Evolutionary conservation across 208 protist species (phyloP).

Genomic region (Trypanosoma platydactyli): DNA sequence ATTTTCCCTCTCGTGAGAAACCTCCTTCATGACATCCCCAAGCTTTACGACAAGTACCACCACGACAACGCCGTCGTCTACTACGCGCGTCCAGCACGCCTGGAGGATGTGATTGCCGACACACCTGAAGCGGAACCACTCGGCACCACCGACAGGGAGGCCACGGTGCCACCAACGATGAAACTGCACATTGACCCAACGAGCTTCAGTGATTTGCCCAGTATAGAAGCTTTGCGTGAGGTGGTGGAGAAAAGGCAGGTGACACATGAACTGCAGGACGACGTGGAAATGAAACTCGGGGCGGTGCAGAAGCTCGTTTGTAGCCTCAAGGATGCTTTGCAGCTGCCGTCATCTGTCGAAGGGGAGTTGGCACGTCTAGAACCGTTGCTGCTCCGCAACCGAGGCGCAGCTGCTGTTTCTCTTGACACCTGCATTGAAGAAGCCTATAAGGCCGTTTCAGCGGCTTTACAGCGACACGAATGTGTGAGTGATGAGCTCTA

Average conservation of each 20-base stretch:
- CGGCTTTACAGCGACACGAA: neutral
- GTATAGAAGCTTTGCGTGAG: conserved; percentile 19
- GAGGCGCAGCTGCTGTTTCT: neutral
- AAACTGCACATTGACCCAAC: conserved; percentile 16
- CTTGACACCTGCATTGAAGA: conserved; percentile 13
- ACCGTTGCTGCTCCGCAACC: neutral
- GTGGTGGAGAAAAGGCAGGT: neutral
- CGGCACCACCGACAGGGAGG: neutral
- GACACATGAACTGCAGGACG: conserved; percentile 1
- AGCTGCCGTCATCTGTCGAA: conserved; percentile 8
- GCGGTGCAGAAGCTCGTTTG: conserved; percentile 7
- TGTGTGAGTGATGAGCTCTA: conserved; percentile 2
- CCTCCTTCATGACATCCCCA: conserved; percentile 39
- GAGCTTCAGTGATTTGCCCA: conserved; percentile 5
- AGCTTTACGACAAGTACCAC: conserved; percentile 41
- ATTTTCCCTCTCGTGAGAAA: conserved; percentile 44
- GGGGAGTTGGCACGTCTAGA: neutral
- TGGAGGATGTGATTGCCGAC: conserved; percentile 46
- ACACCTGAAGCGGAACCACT: conserved; percentile 30
- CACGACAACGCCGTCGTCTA: conserved; percentile 69
- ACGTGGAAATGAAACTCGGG: neutral
- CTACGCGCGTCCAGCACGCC: conserved; percentile 33
- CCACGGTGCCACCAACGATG: conserved; percentile 9
- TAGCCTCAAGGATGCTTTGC: conserved; percentile 4
- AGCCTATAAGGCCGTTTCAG: conserved; percentile 2